Percentiles rank a stretch among this genome's conserved stretches.
Conservation (phyloP, 768 basidiomycete genomes). For the Mycena metata region DNA sequence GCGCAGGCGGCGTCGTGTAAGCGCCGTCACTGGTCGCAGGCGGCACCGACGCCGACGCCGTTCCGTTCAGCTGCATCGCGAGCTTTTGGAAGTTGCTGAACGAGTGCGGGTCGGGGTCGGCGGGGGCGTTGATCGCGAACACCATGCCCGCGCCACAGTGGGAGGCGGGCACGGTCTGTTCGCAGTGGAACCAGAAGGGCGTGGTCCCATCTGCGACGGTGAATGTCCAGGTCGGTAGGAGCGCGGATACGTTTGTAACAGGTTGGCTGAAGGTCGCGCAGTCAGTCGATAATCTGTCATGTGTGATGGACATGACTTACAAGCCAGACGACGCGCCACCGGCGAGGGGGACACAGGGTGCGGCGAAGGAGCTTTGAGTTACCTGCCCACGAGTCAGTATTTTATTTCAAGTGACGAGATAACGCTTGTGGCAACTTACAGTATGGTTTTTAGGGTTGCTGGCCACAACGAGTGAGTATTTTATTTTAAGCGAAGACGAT, state of each 20-base stretch:
- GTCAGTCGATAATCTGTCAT: constrained; percentile 13
- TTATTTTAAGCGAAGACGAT: neutral
- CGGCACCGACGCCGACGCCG: constrained; percentile 4
- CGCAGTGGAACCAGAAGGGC: constrained; percentile 50
- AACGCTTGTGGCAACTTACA: no score
- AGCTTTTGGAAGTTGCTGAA: constrained; percentile 36
- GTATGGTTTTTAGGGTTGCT: constrained; percentile 48
- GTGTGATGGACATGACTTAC: constrained; percentile 30
- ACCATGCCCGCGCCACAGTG: constrained; percentile 47
- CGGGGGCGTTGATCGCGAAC: constrained; percentile 47
- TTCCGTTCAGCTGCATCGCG: constrained; percentile 33
- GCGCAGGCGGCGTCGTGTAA: constrained; percentile 41
- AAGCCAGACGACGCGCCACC: constrained; percentile 46
- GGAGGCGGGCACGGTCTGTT: constrained; percentile 31
- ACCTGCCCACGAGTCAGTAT: no score
- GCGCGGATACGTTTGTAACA: constrained; percentile 32
- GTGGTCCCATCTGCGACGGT: constrained; percentile 35
- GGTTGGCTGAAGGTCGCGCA: constrained; percentile 21
- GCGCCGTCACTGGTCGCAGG: constrained; percentile 26
- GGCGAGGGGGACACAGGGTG: constrained; percentile 45
- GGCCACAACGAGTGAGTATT: neutral
- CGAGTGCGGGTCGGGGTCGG: constrained; percentile 41
- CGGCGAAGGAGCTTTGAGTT: constrained; percentile 51
- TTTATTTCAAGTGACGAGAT: no score
- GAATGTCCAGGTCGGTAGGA: constrained; percentile 39